Percentiles rank a stretch among this genome's conserved stretches.
Evolutionary conservation across 177 flowering plant genomes (phyloP).

Genomic region (Telopea speciosissima): DNA sequence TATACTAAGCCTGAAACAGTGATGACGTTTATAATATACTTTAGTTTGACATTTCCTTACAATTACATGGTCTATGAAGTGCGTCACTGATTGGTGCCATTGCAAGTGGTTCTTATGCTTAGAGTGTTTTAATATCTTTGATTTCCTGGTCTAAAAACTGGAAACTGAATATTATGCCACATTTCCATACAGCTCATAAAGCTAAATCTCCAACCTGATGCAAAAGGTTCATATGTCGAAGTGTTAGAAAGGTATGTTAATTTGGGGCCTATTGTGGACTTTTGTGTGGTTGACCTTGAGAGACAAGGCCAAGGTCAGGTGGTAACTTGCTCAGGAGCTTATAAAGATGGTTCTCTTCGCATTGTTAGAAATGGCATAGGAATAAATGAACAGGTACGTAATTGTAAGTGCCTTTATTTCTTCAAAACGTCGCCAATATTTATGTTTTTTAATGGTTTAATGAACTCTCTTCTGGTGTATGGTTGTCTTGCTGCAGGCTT

Average conservation of each 20-base stretch:
- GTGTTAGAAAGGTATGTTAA: slow-evolving; percentile 88
- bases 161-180: background rate
- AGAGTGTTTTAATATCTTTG: background rate
- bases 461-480: background rate
- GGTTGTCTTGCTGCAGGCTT: slow-evolving; percentile 51
- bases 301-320: slow-evolving; percentile 99
- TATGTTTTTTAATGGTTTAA: background rate
- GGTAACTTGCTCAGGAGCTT: slow-evolving; percentile 98
- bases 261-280: slow-evolving; percentile 97
- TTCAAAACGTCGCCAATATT: background rate
- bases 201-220: slow-evolving; percentile 87
- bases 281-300: slow-evolving; percentile 98
- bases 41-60: background rate
- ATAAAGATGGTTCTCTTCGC: slow-evolving; percentile 98
- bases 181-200: slow-evolving; percentile 69
- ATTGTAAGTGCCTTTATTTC: background rate
- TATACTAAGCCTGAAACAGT: background rate
- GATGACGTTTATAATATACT: no score
- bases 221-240: slow-evolving; percentile 95
- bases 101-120: background rate
- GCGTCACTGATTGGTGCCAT: background rate
- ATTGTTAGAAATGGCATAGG: slow-evolving; percentile 98
- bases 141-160: background rate
- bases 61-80: background rate
- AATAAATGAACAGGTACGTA: slow-evolving; percentile 88